These are phyloP conservation scores for Pulveroboletus sp. DNA, from an alignment of 768 basidiomycete genomes.

Conservation along the genomic window DNA sequence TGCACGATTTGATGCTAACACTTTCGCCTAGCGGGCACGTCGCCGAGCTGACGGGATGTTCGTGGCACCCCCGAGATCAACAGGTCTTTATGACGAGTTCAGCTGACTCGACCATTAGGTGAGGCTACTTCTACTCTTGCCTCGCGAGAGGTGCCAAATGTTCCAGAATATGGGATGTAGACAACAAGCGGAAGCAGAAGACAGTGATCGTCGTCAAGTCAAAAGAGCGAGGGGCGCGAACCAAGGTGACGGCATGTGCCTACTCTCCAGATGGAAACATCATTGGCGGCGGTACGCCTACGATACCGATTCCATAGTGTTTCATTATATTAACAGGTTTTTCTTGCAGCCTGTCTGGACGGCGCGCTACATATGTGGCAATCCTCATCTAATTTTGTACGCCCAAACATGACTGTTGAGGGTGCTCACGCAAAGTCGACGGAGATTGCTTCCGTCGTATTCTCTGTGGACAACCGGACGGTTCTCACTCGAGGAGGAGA, in stretches of 20 bases:
- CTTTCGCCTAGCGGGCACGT: slow-evolving; percentile 75
- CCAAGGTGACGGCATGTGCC: slow-evolving; percentile 81
- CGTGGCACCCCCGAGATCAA: slow-evolving; percentile 88
- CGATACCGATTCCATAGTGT: slow-evolving; percentile 8
- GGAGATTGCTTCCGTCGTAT: slow-evolving; percentile 82
- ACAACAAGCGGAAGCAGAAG: slow-evolving; percentile 91
- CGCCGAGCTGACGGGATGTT: slow-evolving; percentile 80
- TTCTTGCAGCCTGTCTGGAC: slow-evolving; percentile 70
- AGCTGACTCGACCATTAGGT: slow-evolving; percentile 95
- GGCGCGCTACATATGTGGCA: slow-evolving; percentile 94
- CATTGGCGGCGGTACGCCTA: slow-evolving; percentile 75
- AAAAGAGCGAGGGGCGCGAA: slow-evolving; percentile 90
- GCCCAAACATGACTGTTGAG: slow-evolving; percentile 83
- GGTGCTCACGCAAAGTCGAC: slow-evolving; percentile 83
- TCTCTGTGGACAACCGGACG: slow-evolving; percentile 83
- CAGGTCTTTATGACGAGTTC: slow-evolving; percentile 87
- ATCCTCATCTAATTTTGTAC: slow-evolving; percentile 85
- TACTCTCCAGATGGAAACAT: slow-evolving; percentile 88
- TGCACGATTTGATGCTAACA: slow-evolving; percentile 5
- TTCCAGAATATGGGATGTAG: slow-evolving; percentile 87
- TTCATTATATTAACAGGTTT: slow-evolving; percentile 1
- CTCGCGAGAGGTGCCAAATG: slow-evolving; percentile 1
- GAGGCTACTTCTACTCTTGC: slow-evolving; percentile 14
- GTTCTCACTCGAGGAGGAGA: slow-evolving; percentile 90
- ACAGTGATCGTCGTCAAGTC: slow-evolving; percentile 95